Evolutionary conservation across 108 stramenopile genomes (phyloP), one percentile per base, ranked within the genome.

Genomic region (Fragilaria radians): DNA sequence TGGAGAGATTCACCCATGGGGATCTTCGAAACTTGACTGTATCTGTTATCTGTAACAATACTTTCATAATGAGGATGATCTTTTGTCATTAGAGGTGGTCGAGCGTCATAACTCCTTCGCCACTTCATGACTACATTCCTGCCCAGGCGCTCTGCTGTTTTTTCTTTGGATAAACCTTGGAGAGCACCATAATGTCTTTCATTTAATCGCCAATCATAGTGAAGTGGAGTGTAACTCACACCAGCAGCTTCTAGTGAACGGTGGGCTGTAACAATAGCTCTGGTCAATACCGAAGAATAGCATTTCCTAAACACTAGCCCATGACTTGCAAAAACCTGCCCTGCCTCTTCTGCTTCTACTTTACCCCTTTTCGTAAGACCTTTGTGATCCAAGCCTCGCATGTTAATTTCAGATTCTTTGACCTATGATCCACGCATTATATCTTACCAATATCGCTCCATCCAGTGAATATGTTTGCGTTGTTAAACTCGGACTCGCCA

Each of bases 401-500:
- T n/a, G n/a, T n/a, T n/a, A n/a, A n/a, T n/a, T n/a, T n/a, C n/a
- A n/a, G n/a, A n/a, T n/a, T n/a, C n/a, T n/a, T 14, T 11, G 14
- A 42, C 36, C 36, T 14, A 42, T 42, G 36, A 42, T 14, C 7
- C 36, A 7, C 36, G 14, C 36, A 42, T 14, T 14, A 14, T 14
- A 42, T 14, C 14, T 14, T 42, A 42, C 36, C 7, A 26, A 86
- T 85, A 63, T 99, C 97, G 28, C 78, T 73, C 96, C 97, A 99
- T 22, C 98, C 95, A 14, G 96, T 96, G 60, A 93, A 95, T 62
- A 29, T 70, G 71, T 92, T 90, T 49, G 82, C 72, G 46, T 79
- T 71, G 62, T 99, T 99, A 96, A 96, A 99, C 30, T 89, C 93
- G 9, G 94, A 96, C 82, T 99, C 95, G 47, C 98, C 97, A 74